Conservation (phyloP, 176 grass and related monocot genomes). For the Tuctoria greenei region DNA sequence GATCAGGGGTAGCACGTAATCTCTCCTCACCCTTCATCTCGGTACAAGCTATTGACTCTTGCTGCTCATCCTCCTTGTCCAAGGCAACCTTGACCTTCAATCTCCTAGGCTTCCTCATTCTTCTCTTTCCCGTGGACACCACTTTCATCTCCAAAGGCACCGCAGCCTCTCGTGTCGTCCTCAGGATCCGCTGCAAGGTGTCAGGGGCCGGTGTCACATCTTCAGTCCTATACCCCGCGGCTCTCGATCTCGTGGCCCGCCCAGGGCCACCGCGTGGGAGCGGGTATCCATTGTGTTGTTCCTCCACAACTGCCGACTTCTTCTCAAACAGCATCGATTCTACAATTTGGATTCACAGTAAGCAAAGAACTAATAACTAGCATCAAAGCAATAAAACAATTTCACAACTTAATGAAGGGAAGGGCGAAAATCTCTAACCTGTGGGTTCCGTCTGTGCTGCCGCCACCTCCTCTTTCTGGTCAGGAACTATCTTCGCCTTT, state of each 20-base stretch:
- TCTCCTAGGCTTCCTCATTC: constrained; percentile 18
- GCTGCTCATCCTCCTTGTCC: not conserved
- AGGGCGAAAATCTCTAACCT: not conserved
- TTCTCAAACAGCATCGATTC: not conserved
- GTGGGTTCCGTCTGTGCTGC: not conserved
- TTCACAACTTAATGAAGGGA: not conserved
- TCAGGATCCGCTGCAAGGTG: constrained; percentile 43
- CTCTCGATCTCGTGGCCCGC: constrained; percentile 1
- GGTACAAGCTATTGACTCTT: not conserved
- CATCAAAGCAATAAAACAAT: not conserved
- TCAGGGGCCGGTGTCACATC: not conserved
- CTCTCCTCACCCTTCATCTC: constrained; percentile 32
- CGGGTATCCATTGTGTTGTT: constrained; percentile 15
- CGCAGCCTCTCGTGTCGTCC: constrained; percentile 8
- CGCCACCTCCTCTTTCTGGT: not conserved
- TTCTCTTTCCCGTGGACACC: constrained; percentile 26
- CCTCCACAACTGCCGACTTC: not conserved
- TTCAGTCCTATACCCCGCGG: not conserved
- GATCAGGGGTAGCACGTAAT: not conserved
- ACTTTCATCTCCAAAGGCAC: not conserved
- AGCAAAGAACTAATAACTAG: not conserved
- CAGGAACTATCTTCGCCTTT: not conserved
- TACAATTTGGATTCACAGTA: not conserved
- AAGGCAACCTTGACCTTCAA: constrained; percentile 13
- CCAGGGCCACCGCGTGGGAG: constrained; percentile 33